Base-by-base conservation (phyloP, 148 eudicot species). In the Nyssa sinensis region DNA sequence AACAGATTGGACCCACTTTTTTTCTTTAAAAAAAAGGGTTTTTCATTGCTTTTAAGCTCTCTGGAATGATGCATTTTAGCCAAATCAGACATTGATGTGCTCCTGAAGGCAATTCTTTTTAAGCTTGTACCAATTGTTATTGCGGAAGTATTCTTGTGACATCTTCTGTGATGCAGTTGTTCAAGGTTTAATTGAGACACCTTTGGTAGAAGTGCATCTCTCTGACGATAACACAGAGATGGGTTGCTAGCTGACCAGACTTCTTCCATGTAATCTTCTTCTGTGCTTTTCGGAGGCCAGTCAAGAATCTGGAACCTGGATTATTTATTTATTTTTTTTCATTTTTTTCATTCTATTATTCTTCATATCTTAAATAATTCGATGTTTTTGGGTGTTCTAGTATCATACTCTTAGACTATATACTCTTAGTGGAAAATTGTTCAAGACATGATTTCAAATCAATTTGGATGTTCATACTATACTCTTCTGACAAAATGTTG, bases 21-120 rank as follows among this genome's bases (percentile, higher is more conserved):
- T 9, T 3, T 37, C n/a, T 39, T 39, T 39, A 39, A 9, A 1
- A 49, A 49, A 49, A 14, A 49, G 57, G 57, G 44, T 37, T 49
- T 49, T 49, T 49, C 21, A 13, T 14, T 49, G 57, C 21, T 49
- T 49, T 49, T 49, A 17, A 17, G 21, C 14, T 49, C 66, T 72
- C 77, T 82, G 82, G 82, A 51, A 66, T 82, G 85, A 82, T 82
- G 85, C 63, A 67, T 44, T 71, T 82, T 82, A 79, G 85, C 82
- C 82, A 79, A 82, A 82, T 75, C 85, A 82, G 85, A 79, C 66
- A 61, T 53, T 71, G 76, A 67, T 72, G 80, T 82, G 85, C 82
- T 82, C 85, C 79, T 34, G 53, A 44, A 64, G 80, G 82, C 55
- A 44, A 68, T 53, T 62, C 44, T 41, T 63, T 64, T 62, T 23